Base-by-base conservation (phyloP, 441 rosid genomes). In the Populus tomentosa region DNA sequence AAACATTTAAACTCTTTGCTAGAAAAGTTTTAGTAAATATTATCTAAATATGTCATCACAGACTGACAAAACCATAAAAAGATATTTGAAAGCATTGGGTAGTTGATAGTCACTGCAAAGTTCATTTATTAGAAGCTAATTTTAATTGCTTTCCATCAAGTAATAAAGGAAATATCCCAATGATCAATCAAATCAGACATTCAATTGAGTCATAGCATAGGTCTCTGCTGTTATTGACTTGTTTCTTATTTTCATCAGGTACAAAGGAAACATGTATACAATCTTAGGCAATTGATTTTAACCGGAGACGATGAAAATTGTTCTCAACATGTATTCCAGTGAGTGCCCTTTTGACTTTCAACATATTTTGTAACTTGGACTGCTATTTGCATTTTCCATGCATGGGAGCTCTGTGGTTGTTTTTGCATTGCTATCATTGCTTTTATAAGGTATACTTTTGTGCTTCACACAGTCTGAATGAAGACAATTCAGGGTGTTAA, bases 261-360 rank as follows among this genome's bases (percentile, higher is more conserved):
- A 70, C 99, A 95, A 83, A 93, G 99, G 85, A 95, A 91, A 88
- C 99, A 95, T 84, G 99, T 95, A 73, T 95, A 95, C 75, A 88
- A 90, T 73, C 90, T 93, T 32, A 88, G 99, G 86, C 99, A 95
- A 79, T 85, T 88, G 81, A 92, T 95, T 83, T 79, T 95, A 82
- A 90, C 86, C 9, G 99, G 97, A 64, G 97, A 89, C 79, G 77
- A 84, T 71, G 97, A 93, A 87, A 93, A 94, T 86, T 93, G 95
- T 86, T 87, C 98, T 64, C 93, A 89, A 62, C 95, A 95, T 80
- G 85, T 95, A 76, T 89, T 85, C 81, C 94, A 85, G 99, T 93
- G 82, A 91, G 97, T 83, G 68, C 40, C 70, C 62, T 50, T 71
- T 35, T 72, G 5, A 23, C 64, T 67, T 18, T 6, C 61, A 67